Base-by-base conservation (phyloP, 257 asterid genomes). In the Solanum etuberosum region DNA sequence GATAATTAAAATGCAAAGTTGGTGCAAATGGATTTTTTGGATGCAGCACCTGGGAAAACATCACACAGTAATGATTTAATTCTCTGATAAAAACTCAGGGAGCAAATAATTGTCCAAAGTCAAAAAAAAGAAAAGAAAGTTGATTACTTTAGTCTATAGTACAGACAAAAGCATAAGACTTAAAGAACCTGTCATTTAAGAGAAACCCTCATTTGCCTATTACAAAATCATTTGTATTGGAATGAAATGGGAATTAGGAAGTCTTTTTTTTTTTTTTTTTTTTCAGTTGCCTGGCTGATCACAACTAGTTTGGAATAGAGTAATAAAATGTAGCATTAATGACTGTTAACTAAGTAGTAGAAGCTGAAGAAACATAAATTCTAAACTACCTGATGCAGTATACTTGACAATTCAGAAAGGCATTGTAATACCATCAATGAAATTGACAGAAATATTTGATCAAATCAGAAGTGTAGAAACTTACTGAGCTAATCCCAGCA, bases 1-100 rank as follows among this genome's bases (percentile, higher is more conserved):
- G 94, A 90, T 97, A 97, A 87, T 97, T 95, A 85, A 97, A 97
- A 92, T 97, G 99, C 93, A 97, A 87, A 11, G 99, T 97, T 34
- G 98, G 99, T 54, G 99, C 98, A 94, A 95, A 97, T 34, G 99
- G 99, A 84, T 97, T 95, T 91, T 95, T 94, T 38, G 99, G 99
- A 91, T 97, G 98, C 90, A 97, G 92, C 90, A 97, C 98, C 98
- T 95, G 93, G 59, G 73, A 68, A 86, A 89, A 84, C 25, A 87
- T 46, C 88, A 71, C 20, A 35, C 3, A 5, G 0, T 37, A 21
- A 21, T 20, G 31, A 20, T 35, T 9, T 35, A 34, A 73, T 73
- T 72, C 9, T 34, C 46, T 8, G 18, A 20, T 73, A 73, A 20
- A 16, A 20, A 35, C 81, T 73, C 81, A 35, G 1, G 27, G 29